phyloP scores from a whole-genome alignment of 2,329 filamentous ascomycete genomes.

The Diplodia scrobiculata region DNA sequence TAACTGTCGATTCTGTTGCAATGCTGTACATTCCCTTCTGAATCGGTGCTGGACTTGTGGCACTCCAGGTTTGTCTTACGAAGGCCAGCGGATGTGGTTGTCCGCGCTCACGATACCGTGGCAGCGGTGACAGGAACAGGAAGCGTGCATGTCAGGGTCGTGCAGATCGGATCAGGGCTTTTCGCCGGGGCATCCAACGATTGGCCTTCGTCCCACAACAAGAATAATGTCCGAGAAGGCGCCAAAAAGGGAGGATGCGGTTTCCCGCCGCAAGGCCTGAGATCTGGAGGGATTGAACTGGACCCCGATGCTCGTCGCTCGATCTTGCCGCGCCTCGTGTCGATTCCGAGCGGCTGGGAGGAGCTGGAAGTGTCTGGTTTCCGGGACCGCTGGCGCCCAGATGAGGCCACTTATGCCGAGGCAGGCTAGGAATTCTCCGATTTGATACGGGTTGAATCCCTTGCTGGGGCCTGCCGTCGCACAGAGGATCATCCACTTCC shows the following conservation, averaged over 20 bases:
- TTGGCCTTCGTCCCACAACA: conserved; percentile 3
- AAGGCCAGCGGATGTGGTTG: neutral
- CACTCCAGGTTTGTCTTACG: conserved; percentile 1
- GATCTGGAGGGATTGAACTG: neutral
- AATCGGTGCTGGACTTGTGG: neutral
- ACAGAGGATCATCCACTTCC: conserved; percentile 8
- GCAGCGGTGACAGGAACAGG: conserved; percentile 22
- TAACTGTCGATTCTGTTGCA: neutral
- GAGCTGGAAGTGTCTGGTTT: neutral
- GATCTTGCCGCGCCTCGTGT: neutral
- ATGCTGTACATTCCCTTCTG: neutral
- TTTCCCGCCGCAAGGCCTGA: neutral
- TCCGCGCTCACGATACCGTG: neutral
- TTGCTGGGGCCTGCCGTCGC: neutral
- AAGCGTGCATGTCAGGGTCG: conserved; percentile 12
- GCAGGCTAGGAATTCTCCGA: conserved; percentile 8
- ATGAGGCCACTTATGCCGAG: neutral
- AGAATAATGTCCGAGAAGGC: neutral
- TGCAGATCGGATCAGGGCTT: conserved; percentile 8
- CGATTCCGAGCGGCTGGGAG: neutral
- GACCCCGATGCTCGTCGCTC: neutral
- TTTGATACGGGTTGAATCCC: neutral
- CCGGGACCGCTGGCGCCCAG: neutral
- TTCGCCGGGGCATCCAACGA: neutral
- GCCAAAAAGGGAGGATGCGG: neutral